phyloP scores from a whole-genome alignment of 179 eudicot species.

The Heliamphora pulchella region DNA sequence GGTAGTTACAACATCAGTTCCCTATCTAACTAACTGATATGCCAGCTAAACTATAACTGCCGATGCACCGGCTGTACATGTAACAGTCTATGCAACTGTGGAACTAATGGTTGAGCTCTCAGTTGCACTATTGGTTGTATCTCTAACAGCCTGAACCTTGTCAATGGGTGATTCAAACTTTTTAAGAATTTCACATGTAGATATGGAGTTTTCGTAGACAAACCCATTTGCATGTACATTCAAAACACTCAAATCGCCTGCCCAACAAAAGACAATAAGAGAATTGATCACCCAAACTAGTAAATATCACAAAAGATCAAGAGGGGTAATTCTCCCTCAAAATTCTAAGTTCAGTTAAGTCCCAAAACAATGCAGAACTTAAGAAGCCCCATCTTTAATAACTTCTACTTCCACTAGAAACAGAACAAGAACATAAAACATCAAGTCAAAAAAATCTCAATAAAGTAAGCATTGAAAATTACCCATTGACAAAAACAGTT shows the following conservation, averaged over 20 bases:
- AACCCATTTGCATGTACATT: slow-evolving; percentile 82
- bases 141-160: slow-evolving; percentile 56
- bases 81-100: too few relatives aligned
- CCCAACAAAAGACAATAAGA: slow-evolving; percentile 1
- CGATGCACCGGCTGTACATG: too few relatives aligned
- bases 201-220: slow-evolving; percentile 45
- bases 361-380: background rate
- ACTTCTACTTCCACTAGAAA: background rate
- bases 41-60: too few relatives aligned
- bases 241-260: slow-evolving; percentile 58
- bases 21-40: too few relatives aligned
- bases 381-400: background rate
- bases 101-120: too few relatives aligned
- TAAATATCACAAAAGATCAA: slow-evolving; percentile 2
- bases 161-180: slow-evolving; percentile 78
- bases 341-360: background rate
- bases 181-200: slow-evolving; percentile 70
- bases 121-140: slow-evolving; percentile 12
- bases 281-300: background rate
- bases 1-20: too few relatives aligned
- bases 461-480: background rate
- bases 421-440: background rate
- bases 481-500: background rate
- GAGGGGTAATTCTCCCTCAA: background rate
- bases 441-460: background rate